Percentiles rank a stretch among this genome's conserved stretches.
These are phyloP conservation scores for Linaria vulgaris DNA, from an alignment of 257 asterid species.

Conservation along the genomic window DNA sequence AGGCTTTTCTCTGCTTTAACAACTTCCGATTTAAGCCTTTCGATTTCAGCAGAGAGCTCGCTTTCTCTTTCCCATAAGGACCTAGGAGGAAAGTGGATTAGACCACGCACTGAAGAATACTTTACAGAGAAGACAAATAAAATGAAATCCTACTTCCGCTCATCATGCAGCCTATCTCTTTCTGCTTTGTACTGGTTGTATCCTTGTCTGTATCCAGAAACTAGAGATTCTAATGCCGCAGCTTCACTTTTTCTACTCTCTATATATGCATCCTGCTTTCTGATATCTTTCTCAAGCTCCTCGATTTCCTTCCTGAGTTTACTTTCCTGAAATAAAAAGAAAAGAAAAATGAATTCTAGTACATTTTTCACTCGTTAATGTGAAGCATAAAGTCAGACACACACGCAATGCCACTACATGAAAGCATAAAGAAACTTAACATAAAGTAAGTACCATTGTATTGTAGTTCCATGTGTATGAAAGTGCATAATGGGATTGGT, in stretches of 20 bases:
- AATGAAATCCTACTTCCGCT: constrained; percentile 69
- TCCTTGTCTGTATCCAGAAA: constrained; percentile 76
- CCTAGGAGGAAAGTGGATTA: constrained; percentile 45
- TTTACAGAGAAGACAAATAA: constrained; percentile 21
- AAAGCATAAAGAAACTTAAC: constrained; percentile 15
- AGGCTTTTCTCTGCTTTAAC: constrained; percentile 93
- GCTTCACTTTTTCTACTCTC: constrained; percentile 66
- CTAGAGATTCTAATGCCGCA: constrained; percentile 51
- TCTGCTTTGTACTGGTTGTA: constrained; percentile 62
- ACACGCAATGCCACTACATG: not conserved
- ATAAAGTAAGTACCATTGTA: not conserved
- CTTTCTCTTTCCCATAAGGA: constrained; percentile 84
- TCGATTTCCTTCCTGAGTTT: constrained; percentile 76
- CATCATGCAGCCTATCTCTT: constrained; percentile 80
- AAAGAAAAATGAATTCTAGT: constrained; percentile 13
- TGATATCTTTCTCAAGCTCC: constrained; percentile 69
- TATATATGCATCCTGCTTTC: constrained; percentile 65
- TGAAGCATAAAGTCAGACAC: constrained; percentile 11
- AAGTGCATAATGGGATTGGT: constrained; percentile 8
- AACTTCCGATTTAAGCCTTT: constrained; percentile 78
- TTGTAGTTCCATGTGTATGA: constrained; percentile 18
- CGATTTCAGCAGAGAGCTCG: constrained; percentile 73
- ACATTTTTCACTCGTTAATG: constrained; percentile 7
- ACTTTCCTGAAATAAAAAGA: constrained; percentile 54
- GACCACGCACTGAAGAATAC: constrained; percentile 24